Conservation (phyloP, 2,329 filamentous ascomycete genomes). For the Neofusicoccum sp. region DNA sequence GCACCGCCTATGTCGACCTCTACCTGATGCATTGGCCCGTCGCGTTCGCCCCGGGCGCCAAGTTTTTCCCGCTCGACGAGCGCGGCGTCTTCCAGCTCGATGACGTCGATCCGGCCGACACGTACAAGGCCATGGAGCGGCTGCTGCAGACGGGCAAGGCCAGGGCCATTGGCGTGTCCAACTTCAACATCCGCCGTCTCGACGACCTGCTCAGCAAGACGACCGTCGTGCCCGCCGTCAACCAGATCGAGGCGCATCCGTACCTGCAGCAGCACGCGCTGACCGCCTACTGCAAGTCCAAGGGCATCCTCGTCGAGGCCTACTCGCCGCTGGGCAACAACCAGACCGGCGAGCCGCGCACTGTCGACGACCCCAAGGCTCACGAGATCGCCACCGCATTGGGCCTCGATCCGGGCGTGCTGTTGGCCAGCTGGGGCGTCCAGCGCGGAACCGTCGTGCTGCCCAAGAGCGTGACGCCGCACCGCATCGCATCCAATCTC, state of each 20-base stretch:
- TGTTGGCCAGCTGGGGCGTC: constrained; percentile 87
- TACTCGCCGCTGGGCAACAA: constrained; percentile 59
- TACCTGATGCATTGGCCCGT: constrained; percentile 60
- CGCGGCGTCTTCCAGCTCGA: constrained; percentile 13
- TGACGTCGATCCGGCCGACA: constrained; percentile 46
- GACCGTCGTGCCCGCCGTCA: constrained; percentile 67
- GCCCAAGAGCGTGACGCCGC: constrained; percentile 60
- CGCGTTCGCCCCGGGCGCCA: constrained; percentile 54
- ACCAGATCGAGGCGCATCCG: constrained; percentile 72
- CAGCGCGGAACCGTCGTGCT: constrained; percentile 79
- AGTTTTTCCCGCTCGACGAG: constrained; percentile 40
- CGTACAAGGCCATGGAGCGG: constrained; percentile 55
- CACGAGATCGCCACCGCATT: constrained; percentile 68
- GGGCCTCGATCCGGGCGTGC: constrained; percentile 73
- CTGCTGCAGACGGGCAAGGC: constrained; percentile 30
- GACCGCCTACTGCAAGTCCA: constrained; percentile 55
- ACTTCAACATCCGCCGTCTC: constrained; percentile 51
- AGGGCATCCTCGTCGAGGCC: constrained; percentile 51
- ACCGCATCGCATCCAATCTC: constrained; percentile 35
- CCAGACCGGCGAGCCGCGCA: constrained; percentile 61
- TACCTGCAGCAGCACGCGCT: constrained; percentile 66
- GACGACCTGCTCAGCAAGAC: constrained; percentile 58
- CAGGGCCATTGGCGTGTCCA: constrained; percentile 52
- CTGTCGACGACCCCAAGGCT: constrained; percentile 72
- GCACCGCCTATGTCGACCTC: constrained; percentile 36